Evolutionary conservation across 257 asterid genomes (phyloP).

Genomic region (Rubia yunnanensis): DNA sequence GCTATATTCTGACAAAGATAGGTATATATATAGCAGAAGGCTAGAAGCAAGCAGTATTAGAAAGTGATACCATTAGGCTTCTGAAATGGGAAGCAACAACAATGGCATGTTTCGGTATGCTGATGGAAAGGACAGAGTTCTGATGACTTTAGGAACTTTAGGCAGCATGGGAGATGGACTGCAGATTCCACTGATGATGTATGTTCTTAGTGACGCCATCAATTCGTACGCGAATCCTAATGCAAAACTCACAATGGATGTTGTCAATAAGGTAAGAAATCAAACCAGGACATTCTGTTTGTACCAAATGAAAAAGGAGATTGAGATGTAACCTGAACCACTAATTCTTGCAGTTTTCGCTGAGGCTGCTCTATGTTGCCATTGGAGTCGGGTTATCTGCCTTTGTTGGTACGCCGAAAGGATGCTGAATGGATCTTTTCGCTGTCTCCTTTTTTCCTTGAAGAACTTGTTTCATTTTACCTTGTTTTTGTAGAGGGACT

Average conservation of each 20-base stretch:
- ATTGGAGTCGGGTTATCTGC: constrained; percentile 69
- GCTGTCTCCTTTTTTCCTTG: not conserved
- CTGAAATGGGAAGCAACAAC: constrained; percentile 20
- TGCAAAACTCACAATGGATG: constrained; percentile 17
- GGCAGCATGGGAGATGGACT: constrained; percentile 94
- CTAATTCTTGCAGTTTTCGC: constrained; percentile 25
- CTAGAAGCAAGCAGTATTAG: not conserved
- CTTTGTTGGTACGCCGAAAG: constrained; percentile 44
- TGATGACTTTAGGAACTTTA: constrained; percentile 60
- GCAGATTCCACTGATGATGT: constrained; percentile 78
- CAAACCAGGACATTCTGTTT: not conserved
- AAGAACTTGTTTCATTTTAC: not conserved
- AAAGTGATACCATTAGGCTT: not conserved
- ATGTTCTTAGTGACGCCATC: constrained; percentile 60
- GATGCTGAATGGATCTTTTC: not conserved
- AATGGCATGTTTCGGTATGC: constrained; percentile 72
- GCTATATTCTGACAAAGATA: not conserved
- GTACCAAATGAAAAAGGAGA: not conserved
- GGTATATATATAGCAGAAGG: not conserved
- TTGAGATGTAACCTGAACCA: not conserved
- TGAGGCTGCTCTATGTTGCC: constrained; percentile 68
- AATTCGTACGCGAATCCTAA: constrained; percentile 46
- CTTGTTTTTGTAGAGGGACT: constrained; percentile 44
- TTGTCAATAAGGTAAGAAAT: constrained; percentile 49
- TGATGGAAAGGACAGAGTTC: constrained; percentile 49